Percentiles rank a stretch among this genome's conserved stretches.
Conservation (phyloP, 176 grass and related monocot species). For the Areca catechu region DNA sequence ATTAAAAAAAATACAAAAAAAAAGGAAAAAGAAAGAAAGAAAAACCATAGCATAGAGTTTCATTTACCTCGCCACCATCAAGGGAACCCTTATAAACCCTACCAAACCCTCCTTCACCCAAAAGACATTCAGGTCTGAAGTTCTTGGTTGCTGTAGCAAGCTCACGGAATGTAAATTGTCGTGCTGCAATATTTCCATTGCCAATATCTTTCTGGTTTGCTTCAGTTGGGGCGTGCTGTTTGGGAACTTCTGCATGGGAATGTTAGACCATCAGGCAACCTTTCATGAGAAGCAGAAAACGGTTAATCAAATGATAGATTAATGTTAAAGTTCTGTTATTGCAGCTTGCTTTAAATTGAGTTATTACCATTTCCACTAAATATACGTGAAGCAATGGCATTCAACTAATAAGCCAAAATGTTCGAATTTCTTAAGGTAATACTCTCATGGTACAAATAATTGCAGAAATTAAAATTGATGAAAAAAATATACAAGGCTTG, state of each 20-base stretch:
- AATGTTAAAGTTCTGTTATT: too few species aligned
- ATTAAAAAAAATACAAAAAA: not conserved
- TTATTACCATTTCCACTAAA: too few species aligned
- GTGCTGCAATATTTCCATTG: constrained; percentile 3
- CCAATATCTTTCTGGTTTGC: not conserved
- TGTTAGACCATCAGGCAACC: not conserved
- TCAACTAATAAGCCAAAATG: too few species aligned
- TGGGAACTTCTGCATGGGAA: not conserved
- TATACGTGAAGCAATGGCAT: too few species aligned
- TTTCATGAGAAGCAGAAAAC: not conserved
- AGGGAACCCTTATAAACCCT: constrained; percentile 3
- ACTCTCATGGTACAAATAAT: too few species aligned
- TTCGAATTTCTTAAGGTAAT: too few species aligned
- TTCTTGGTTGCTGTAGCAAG: constrained; percentile 5
- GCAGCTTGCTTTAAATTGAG: too few species aligned
- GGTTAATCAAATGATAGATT: not conserved
- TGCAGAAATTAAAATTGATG: too few species aligned
- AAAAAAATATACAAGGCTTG: too few species aligned
- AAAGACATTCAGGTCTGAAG: constrained; percentile 1
- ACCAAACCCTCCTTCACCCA: constrained; percentile 9
- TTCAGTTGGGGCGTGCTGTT: not conserved
- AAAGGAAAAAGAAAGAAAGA: not conserved
- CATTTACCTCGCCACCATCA: constrained; percentile 4
- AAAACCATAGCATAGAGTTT: not conserved
- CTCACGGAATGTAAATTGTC: not conserved